Evolutionary conservation across 805 yeast species (phyloP).

Genomic region (Candida vaughaniae): DNA sequence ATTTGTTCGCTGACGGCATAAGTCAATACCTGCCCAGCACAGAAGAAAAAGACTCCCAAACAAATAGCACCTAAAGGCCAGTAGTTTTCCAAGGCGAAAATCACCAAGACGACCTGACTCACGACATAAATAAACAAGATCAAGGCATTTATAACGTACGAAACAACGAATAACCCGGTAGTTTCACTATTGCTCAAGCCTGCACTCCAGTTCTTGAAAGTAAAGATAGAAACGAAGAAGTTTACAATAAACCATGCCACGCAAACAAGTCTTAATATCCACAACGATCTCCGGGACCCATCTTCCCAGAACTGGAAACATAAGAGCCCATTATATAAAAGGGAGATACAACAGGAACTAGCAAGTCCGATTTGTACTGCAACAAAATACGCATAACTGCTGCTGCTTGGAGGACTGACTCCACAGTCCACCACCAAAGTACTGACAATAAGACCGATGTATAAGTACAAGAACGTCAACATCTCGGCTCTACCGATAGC

Average conservation of each 20-base stretch:
- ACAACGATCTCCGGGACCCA: slow-evolving; percentile 70
- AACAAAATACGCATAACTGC: slow-evolving; percentile 76
- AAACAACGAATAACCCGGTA: slow-evolving; percentile 64
- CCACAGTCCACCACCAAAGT: slow-evolving; percentile 87
- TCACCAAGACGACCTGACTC: slow-evolving; percentile 67
- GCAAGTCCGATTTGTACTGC: slow-evolving; percentile 75
- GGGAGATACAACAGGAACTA: slow-evolving; percentile 66
- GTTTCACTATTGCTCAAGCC: slow-evolving; percentile 53
- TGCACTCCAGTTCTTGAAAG: slow-evolving; percentile 66
- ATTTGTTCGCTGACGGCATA: slow-evolving; percentile 67
- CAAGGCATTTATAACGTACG: slow-evolving; percentile 70
- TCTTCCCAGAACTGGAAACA: slow-evolving; percentile 95
- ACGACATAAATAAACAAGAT: slow-evolving; percentile 60
- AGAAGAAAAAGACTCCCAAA: slow-evolving; percentile 70
- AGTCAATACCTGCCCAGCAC: slow-evolving; percentile 73
- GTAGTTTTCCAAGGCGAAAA: slow-evolving; percentile 64
- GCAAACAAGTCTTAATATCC: slow-evolving; percentile 53
- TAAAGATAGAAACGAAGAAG: slow-evolving; percentile 65
- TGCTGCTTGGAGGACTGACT: slow-evolving; percentile 82
- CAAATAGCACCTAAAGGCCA: slow-evolving; percentile 91
- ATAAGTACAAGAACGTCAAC: slow-evolving; percentile 65
- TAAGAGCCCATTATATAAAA: slow-evolving; percentile 71
- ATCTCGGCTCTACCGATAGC: slow-evolving; percentile 93
- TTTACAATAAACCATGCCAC: slow-evolving; percentile 58
- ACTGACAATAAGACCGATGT: slow-evolving; percentile 56